A percentile compares a stretch with the other conserved stretches of the same genome.
These are phyloP conservation scores for Globisporangium mamillatum DNA, from an alignment of 352 stramenopile genomes.

Conservation along the genomic window DNA sequence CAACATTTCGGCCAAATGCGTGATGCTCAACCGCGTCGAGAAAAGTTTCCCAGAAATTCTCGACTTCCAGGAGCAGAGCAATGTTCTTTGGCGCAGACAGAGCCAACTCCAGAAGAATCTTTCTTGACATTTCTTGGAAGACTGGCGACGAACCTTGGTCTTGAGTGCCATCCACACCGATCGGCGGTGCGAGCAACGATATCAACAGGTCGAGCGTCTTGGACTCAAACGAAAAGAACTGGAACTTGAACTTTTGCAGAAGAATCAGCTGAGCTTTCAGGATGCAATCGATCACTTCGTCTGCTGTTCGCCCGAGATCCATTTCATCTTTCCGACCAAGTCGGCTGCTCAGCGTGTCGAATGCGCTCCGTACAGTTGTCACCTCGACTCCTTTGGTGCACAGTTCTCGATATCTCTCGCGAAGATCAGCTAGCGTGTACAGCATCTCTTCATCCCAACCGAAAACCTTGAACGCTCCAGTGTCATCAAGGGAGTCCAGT, in stretches of 20 bases:
- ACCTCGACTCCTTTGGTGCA: slow-evolving; percentile 47
- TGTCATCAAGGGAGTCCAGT: slow-evolving; percentile 43
- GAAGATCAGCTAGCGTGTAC: slow-evolving; percentile 52
- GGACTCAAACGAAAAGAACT: slow-evolving; percentile 79
- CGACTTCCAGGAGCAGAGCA: slow-evolving; percentile 34
- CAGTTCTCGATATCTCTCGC: slow-evolving; percentile 61
- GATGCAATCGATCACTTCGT: slow-evolving; percentile 73
- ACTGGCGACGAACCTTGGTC: slow-evolving; percentile 23
- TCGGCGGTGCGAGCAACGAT: slow-evolving; percentile 18
- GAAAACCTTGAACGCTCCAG: slow-evolving; percentile 62
- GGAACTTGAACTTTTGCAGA: slow-evolving; percentile 67
- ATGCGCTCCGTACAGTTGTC: slow-evolving; percentile 50
- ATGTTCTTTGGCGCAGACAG: slow-evolving; percentile 53
- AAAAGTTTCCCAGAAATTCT: slow-evolving; percentile 45
- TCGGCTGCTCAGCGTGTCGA: slow-evolving; percentile 49
- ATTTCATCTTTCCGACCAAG: slow-evolving; percentile 53
- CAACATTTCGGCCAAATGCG: slow-evolving; percentile 35
- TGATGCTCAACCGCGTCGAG: slow-evolving; percentile 46
- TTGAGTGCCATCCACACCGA: slow-evolving; percentile 18
- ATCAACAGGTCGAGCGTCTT: slow-evolving; percentile 62
- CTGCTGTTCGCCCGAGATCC: slow-evolving; percentile 48
- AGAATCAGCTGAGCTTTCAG: slow-evolving; percentile 62
- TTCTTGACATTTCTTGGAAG: slow-evolving; percentile 16
- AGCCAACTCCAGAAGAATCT: slow-evolving; percentile 34
- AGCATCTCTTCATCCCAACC: slow-evolving; percentile 46